Evolutionary conservation across 2,329 filamentous ascomycete species (phyloP).

Genomic region (Ophiostoma quercus): DNA sequence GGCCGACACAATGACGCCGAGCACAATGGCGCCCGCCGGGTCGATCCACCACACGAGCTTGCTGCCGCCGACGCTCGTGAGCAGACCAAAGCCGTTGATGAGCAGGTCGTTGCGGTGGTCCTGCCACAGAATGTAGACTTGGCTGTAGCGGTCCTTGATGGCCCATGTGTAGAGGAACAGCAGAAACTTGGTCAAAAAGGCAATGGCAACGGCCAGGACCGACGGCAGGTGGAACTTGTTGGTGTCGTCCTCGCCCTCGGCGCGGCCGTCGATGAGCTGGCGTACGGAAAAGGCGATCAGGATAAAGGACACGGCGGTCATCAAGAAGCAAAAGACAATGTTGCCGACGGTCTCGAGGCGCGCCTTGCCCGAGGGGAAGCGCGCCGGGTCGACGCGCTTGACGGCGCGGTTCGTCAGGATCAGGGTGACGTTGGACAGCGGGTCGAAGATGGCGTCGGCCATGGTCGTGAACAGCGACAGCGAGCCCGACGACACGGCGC

Average conservation of each 20-base stretch:
- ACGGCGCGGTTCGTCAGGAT: conserved; percentile 85
- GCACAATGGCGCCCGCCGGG: conserved; percentile 78
- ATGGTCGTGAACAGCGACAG: conserved; percentile 95
- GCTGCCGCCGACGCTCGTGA: conserved; percentile 84
- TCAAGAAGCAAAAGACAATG: conserved; percentile 92
- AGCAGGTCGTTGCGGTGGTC: conserved; percentile 97
- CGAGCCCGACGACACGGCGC: conserved; percentile 79
- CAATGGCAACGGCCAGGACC: conserved; percentile 76
- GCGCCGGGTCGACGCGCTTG: conserved; percentile 74
- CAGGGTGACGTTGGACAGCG: conserved; percentile 78
- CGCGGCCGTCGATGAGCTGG: conserved; percentile 54
- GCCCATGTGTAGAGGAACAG: conserved; percentile 93
- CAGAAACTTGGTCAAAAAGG: conserved; percentile 75
- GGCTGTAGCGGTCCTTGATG: conserved; percentile 82
- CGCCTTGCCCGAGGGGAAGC: conserved; percentile 88
- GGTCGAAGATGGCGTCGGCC: conserved; percentile 93
- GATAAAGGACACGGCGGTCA: conserved; percentile 87
- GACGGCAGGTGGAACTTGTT: conserved; percentile 74
- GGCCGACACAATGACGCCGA: conserved; percentile 70
- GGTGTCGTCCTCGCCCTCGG: conserved; percentile 41
- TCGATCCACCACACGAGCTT: conserved; percentile 95
- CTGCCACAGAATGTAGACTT: conserved; percentile 89
- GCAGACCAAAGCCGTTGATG: conserved; percentile 88
- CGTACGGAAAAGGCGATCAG: conserved; percentile 82
- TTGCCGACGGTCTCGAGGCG: conserved; percentile 94